Base-by-base conservation (phyloP, 2,329 filamentous ascomycete species). In the Dothideomycetes sp. region DNA sequence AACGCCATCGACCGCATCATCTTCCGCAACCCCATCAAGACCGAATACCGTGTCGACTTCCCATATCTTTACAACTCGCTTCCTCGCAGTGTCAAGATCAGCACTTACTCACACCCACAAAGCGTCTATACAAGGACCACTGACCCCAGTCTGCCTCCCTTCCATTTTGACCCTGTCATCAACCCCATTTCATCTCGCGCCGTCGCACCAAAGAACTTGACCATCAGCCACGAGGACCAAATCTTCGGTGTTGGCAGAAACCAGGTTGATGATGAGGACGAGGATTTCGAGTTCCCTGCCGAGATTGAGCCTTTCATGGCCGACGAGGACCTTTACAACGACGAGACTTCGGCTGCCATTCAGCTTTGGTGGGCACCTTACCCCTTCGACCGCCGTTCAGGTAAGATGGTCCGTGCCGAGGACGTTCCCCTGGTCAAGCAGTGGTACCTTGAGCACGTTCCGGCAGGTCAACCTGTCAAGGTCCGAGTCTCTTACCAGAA, bases 1-100 rank as follows among this genome's bases (percentile, higher is more conserved):
- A 98, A 98, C 57, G 91, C 91, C 23, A 98, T 98, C 53, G 91
- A 98, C 57, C 85, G 93, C 52, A 98, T 98, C 64, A 98, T 98
- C 51, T 98, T 98, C 73, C 83, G 91, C 49, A 82, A 84, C 33
- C 88, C 89, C 1, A 93, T 96, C 49, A 80, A 89, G 51, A 98
- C 89, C 7, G 91, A 98, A 64, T 95, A 93, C 56, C 80, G 89
- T 32, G 91, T 98, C 30, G 87, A 87, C 1, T 96, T 85, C 59
- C 91, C 91, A 0, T 95, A 82, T 60, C 71, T 98, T 5, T 98
- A 98, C 68, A 98, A 98, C 60, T 94, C 89, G 13, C 72, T 98
- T 5, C 93, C 91, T 2, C 76, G 93, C 53, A 96, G 91, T 56
- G 91, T 98, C 20, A 84, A 89, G 59, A 70, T 95, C 31, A 82